phyloP scores from a whole-genome alignment of 805 yeast genomes.

The Kuraishia borneana region DNA sequence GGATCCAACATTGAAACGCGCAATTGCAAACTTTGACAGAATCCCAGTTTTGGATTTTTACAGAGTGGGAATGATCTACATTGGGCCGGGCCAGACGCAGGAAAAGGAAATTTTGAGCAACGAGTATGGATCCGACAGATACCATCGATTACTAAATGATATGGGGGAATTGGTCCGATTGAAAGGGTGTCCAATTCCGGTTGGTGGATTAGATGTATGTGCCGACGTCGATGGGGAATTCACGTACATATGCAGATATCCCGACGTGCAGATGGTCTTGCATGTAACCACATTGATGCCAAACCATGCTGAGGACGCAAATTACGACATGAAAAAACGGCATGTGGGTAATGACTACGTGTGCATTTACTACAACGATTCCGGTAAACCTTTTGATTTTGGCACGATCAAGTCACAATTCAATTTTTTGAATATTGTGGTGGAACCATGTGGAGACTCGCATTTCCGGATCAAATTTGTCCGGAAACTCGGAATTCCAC shows the following conservation, averaged over 20 bases:
- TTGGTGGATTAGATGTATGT: conserved; percentile 73
- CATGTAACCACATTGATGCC: conserved; percentile 85
- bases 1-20: conserved; percentile 31
- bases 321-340: conserved; percentile 51
- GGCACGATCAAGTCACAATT: conserved; percentile 68
- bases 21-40: conserved; percentile 55
- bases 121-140: conserved; percentile 49
- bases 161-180: conserved; percentile 55
- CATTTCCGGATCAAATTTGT: conserved; percentile 51
- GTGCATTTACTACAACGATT: conserved; percentile 72
- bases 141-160: conserved; percentile 43
- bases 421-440: conserved; percentile 71
- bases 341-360: conserved; percentile 85
- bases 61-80: conserved; percentile 69
- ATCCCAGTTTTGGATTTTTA: conserved; percentile 71
- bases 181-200: conserved; percentile 40
- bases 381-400: conserved; percentile 56
- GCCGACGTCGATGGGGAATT: conserved; percentile 65
- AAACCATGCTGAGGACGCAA: conserved; percentile 25
- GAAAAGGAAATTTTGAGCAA: conserved; percentile 62
- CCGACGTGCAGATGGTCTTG: conserved; percentile 59
- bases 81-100: conserved; percentile 51
- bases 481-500: conserved; percentile 63
- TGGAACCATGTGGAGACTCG: conserved; percentile 44
- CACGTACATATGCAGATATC: conserved; percentile 64